Evolutionary conservation across 2,329 filamentous ascomycete species (phyloP), one percentile per base, ranked within the genome.

Genomic region (Ascocoryne sarcoides): DNA sequence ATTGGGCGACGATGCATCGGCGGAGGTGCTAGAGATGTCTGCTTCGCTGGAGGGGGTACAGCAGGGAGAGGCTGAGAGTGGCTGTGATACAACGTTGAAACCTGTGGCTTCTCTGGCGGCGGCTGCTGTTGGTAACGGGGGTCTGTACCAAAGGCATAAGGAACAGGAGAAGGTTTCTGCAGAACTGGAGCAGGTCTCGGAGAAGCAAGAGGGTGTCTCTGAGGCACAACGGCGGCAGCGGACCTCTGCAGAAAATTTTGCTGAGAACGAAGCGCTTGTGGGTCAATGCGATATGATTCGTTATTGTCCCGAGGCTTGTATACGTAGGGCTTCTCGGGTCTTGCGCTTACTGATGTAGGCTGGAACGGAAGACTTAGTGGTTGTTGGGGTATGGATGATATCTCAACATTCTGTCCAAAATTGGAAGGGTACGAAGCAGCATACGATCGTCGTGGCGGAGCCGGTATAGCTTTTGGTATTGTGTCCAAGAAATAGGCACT

Each of bases 401-500:
- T 56, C n/a, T 48, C 32, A 38, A 39, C 34, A 35, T 40, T 46
- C 15, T 54, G 47, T 23, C 44, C 53, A n/a, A 44, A 35, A 18
- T 41, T 48, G 37, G 53, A 44, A 28, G 51, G 54, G 36, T 56
- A 58, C 4, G 56, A 55, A 49, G 60, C 56, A 33, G 56, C 45
- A 36, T 57, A 56, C 10, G 59, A 60, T 37, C 57, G 53, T 42
- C 63, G 60, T 33, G 59, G 63, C 34, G 51, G 55, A 17, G 64
- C 61, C 46, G 64, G 68, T 3, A 60, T 53, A 4, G 70, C 67
- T 49, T 75, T 76, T 37, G 68, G 76, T 38, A 87, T 66, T 2
- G 81, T 79, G 33, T 86, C 81, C 57, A 88, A 61, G 61, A 82
- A 89, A 57, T 82, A 84, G 50, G 78, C 79, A 62, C 75, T 80